Evolutionary conservation across 768 basidiomycete genomes (phyloP), one percentile per base, ranked within the genome.

Genomic region (Psilocybe cubensis): DNA sequence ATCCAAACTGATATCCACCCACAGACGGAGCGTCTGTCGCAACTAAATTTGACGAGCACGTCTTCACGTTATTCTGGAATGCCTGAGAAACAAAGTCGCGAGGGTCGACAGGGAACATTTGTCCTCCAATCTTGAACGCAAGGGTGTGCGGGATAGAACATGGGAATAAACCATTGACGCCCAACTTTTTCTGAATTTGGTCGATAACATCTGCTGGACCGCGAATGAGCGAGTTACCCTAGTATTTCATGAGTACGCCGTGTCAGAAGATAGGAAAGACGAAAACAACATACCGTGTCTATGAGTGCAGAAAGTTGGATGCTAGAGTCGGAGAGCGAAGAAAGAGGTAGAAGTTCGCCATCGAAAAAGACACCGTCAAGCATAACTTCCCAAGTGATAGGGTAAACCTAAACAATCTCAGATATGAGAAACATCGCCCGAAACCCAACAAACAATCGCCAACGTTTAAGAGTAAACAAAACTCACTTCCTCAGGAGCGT

Each of bases 201-300:
- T 72, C 57, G 11, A 92, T 72, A 8, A 91, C 78, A 58, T 92
- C 91, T 4, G 78, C 68, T 0, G 89, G 91, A 8, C 89, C 91
- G 21, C 91, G 88, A 52, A 93, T 77, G 41, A 90, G 79, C 8
- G 89, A 91, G 72, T 86, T 91, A 0, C 91, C 91, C 88, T 91
- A 18, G 31, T 33, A 7, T 27, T 21, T 24, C 5, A 49, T 18
- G 12, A 25, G 41, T 57, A 24, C 14, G 5, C 28, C 9, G 9
- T n/a, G n/a, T n/a, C n/a, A 5, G 6, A 43, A 52, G 1, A 31
- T 49, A 17, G 35, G 29, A 47, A 17, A 27, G 17, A 35, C 43
- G 40, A 28, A 11, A 33, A 60, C 56, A 33, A 67, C 79, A 49
- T 51, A 90, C 90, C 2, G 91, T 92, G 63, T 92, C 91, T 24